phyloP scores from a whole-genome alignment of 2,329 filamentous ascomycete genomes.

The Paraphaeosphaeria sporulosa region DNA sequence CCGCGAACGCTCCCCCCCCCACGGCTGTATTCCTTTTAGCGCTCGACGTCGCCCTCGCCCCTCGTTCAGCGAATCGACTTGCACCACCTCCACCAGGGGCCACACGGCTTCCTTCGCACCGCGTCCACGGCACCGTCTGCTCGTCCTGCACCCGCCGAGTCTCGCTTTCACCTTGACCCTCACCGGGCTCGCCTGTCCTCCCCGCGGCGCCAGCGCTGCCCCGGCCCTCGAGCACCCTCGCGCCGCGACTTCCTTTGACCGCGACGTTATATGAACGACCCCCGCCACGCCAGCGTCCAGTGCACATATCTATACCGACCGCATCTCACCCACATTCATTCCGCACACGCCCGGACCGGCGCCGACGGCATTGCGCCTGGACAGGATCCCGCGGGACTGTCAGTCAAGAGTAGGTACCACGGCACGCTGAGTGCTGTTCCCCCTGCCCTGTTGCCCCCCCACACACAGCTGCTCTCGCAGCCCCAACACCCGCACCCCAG shows the following conservation, averaged over 20 bases:
- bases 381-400: slow-evolving; percentile 20
- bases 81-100: slow-evolving; percentile 27
- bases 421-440: slow-evolving; percentile 16
- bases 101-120: slow-evolving; percentile 21
- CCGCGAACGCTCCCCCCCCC: not conserved
- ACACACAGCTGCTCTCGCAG: slow-evolving; percentile 34
- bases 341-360: slow-evolving; percentile 22
- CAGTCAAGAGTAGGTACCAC: slow-evolving; percentile 11
- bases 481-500: slow-evolving; percentile 40
- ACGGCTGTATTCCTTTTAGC: slow-evolving; percentile 25
- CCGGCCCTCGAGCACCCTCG: not conserved
- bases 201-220: not conserved
- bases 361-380: slow-evolving; percentile 16
- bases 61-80: slow-evolving; percentile 16
- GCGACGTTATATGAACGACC: slow-evolving; percentile 36
- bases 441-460: slow-evolving; percentile 29
- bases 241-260: slow-evolving; percentile 12
- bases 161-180: slow-evolving; percentile 1
- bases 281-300: slow-evolving; percentile 27
- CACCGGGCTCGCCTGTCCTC: not conserved
- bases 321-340: slow-evolving; percentile 29
- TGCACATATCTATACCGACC: slow-evolving; percentile 33
- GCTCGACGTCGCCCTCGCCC: slow-evolving; percentile 13
- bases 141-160: slow-evolving; percentile 5
- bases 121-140: slow-evolving; percentile 9